Base-by-base conservation (phyloP, 805 yeast genomes). In the Alloascoidea hylecoeti region DNA sequence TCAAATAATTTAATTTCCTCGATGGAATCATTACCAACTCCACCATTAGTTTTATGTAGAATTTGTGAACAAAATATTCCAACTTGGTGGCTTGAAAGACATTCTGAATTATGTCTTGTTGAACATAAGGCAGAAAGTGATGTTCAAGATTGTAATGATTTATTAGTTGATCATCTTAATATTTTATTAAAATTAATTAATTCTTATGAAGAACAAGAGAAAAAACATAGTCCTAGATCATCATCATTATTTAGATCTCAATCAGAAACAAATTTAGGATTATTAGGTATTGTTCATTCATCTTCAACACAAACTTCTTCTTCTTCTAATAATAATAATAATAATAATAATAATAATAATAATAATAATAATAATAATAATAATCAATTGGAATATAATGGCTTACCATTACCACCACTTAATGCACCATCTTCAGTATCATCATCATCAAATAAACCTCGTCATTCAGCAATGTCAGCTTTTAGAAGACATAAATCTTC, bases 1-100 rank as follows among this genome's bases (percentile, higher is more conserved):
- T 71, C 79, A 16, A 83, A 77, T 28, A 9, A 23, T 23, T 23
- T 23, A n/a, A n/a, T 9, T n/a, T 23, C 30, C 9, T 9, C 30
- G n/a, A 23, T n/a, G n/a, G 42, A 40, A 16, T 39, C 47, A 18
- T 41, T 84, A 0, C 94, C 95, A 0, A 68, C 74, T n/a, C 96
- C 95, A 1, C 77, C 78, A 16, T 68, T 75, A 40, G 85, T 82
- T 27, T 60, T 92, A 19, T 92, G 99, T 55, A 69, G 96, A 36
- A 86, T 92, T 18, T 92, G 99, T 57, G 99, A 92, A 51, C 75
- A 76, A 19, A 70, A 70, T 36, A 75, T 86, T n/a, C 96, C 95
- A 3, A 81, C 86, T 3, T 92, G 98, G 98, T 92, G 94, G 80
- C 64, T 92, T 30, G 98, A 89, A 48, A 70, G 78, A 37, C 99